These are phyloP conservation scores for Pterothamnion heteromorphum DNA, from an alignment of 31 red algal species.

Conservation along the genomic window DNA sequence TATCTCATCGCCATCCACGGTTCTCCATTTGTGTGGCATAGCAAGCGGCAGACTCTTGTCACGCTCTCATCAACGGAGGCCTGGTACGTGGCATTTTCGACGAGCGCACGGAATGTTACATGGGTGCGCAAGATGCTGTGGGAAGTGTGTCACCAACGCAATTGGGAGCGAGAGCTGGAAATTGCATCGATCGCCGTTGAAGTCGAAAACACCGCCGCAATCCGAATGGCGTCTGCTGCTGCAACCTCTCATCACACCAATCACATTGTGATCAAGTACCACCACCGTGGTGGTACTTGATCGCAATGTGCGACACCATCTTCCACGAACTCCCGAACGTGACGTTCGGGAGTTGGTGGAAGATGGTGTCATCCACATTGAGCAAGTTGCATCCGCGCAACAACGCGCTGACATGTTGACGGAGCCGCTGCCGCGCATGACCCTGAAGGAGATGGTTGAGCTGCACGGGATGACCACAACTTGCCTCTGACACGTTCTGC, in stretches of 20 bases:
- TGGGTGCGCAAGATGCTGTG: constrained; percentile 2
- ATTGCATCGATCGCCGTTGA: neutral
- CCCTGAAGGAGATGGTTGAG: too few relatives aligned
- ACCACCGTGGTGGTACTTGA: too few relatives aligned
- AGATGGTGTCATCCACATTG: neutral
- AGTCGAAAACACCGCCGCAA: neutral
- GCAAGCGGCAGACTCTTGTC: neutral
- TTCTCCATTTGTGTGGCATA: constrained; percentile 23
- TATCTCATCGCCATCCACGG: constrained; percentile 3
- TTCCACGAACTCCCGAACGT: too few relatives aligned
- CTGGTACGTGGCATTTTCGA: constrained; percentile 26
- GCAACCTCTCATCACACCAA: neutral
- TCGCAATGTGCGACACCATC: too few relatives aligned
- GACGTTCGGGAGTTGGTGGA: neutral
- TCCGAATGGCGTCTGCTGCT: neutral
- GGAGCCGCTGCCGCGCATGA: too few relatives aligned
- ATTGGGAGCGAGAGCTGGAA: neutral
- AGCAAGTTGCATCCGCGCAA: neutral
- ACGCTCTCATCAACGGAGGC: constrained; percentile 13
- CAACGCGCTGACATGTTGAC: neutral
- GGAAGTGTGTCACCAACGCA: neutral
- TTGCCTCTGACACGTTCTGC: too few relatives aligned
- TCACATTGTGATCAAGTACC: neutral
- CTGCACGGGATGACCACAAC: too few relatives aligned
- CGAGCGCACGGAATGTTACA: neutral